phyloP scores from a whole-genome alignment of 768 basidiomycete species.

The Trametes cubensis region DNA sequence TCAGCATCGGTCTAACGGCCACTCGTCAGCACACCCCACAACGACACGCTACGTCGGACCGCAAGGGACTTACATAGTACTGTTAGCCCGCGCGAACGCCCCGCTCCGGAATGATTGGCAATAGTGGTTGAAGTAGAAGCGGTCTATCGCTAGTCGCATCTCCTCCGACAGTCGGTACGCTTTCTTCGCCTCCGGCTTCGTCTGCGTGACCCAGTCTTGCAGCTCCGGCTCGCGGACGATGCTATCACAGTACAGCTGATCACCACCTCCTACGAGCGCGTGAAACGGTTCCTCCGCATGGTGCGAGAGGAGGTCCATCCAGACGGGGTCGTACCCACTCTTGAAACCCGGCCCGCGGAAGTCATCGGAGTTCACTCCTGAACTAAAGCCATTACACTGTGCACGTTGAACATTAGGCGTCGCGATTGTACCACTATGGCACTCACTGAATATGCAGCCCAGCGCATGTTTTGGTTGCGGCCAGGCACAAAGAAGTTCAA shows the following conservation, averaged over 20 bases:
- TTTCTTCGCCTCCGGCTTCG: slow-evolving; percentile 62
- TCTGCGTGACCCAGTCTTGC: slow-evolving; percentile 77
- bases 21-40: slow-evolving; percentile 40
- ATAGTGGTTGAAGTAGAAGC: slow-evolving; percentile 91
- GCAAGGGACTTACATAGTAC: slow-evolving; percentile 70
- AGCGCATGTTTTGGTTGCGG: slow-evolving; percentile 79
- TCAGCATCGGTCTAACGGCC: slow-evolving; percentile 83
- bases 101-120: slow-evolving; percentile 84
- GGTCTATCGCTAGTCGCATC: slow-evolving; percentile 75
- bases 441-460: slow-evolving; percentile 84
- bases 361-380: slow-evolving; percentile 87
- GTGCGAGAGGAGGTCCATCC: slow-evolving; percentile 87
- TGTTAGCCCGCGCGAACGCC: slow-evolving; percentile 89
- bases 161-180: slow-evolving; percentile 64
- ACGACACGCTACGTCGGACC: no score
- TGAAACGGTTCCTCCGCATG: slow-evolving; percentile 86
- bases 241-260: slow-evolving; percentile 87
- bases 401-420: not conserved
- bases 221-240: slow-evolving; percentile 86
- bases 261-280: slow-evolving; percentile 90
- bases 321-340: slow-evolving; percentile 87
- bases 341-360: slow-evolving; percentile 81
- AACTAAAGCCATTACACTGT: slow-evolving; percentile 86
- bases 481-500: slow-evolving; percentile 86
- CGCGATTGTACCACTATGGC: not conserved